These are phyloP conservation scores for Alternaria viburni DNA, from an alignment of 2,329 filamentous ascomycete genomes.

Conservation along the genomic window DNA sequence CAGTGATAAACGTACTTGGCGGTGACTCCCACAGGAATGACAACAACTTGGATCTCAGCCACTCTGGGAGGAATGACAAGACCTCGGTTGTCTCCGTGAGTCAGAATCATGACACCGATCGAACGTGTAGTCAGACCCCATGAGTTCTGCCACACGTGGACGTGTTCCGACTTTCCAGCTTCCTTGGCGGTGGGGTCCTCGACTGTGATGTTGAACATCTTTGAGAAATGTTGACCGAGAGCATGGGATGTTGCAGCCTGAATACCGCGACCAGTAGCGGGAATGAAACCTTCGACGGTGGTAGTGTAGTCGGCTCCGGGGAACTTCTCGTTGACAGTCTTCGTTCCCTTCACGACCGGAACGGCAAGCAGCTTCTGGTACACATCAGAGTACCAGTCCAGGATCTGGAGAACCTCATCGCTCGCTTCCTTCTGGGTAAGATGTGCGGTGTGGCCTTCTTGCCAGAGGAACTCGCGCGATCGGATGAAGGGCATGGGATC, in stretches of 20 bases:
- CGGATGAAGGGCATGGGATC: slow-evolving; percentile 74
- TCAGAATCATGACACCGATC: slow-evolving; percentile 99
- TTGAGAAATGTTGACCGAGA: slow-evolving; percentile 96
- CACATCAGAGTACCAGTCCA: slow-evolving; percentile 89
- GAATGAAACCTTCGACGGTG: slow-evolving; percentile 96
- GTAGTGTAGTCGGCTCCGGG: slow-evolving; percentile 96
- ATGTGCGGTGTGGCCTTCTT: slow-evolving; percentile 94
- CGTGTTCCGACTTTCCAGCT: slow-evolving; percentile 66
- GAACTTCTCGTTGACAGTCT: slow-evolving; percentile 99
- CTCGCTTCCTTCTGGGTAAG: slow-evolving; percentile 81
- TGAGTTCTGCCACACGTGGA: slow-evolving; percentile 97
- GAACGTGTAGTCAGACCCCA: slow-evolving; percentile 98
- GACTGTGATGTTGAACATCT: slow-evolving; percentile 98
- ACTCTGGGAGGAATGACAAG: slow-evolving; percentile 91
- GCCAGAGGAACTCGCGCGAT: slow-evolving; percentile 96
- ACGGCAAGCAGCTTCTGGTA: slow-evolving; percentile 95
- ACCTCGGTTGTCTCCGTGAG: slow-evolving; percentile 94
- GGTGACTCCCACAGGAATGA: slow-evolving; percentile 92
- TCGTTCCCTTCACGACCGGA: slow-evolving; percentile 88
- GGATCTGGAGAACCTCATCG: slow-evolving; percentile 87
- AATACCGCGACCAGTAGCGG: slow-evolving; percentile 92
- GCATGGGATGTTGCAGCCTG: slow-evolving; percentile 95
- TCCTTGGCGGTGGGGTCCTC: slow-evolving; percentile 80
- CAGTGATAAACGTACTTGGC: slow-evolving; percentile 70
- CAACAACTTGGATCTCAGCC: slow-evolving; percentile 81